phyloP scores from a whole-genome alignment of 305 asterid species.

The Fraxinus sp. region DNA sequence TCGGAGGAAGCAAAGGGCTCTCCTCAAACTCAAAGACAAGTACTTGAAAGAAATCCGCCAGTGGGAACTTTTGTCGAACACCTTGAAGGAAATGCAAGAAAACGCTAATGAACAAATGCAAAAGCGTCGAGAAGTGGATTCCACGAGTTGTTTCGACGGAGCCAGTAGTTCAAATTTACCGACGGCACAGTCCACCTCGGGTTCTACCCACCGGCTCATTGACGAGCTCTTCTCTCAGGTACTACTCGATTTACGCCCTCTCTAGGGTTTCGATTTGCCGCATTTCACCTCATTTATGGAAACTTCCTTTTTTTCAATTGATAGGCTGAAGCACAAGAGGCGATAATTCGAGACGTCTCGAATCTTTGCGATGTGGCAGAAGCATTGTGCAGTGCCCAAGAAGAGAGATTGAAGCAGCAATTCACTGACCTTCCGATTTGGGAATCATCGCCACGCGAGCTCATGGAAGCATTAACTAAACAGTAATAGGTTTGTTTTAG shows the following conservation, averaged over 20 bases:
- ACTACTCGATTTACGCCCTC: not conserved
- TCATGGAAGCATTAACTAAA: slow-evolving; percentile 55
- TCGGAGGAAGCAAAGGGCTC: slow-evolving; percentile 49
- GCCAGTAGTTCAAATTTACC: slow-evolving; percentile 29
- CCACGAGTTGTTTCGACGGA: slow-evolving; percentile 30
- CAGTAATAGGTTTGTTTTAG: slow-evolving; percentile 19
- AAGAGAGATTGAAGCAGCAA: slow-evolving; percentile 52
- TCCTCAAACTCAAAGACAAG: slow-evolving; percentile 51
- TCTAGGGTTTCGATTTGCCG: not conserved
- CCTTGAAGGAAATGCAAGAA: slow-evolving; percentile 46
- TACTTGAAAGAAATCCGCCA: slow-evolving; percentile 52
- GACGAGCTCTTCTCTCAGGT: slow-evolving; percentile 73
- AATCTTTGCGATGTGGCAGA: slow-evolving; percentile 65
- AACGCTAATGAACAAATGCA: slow-evolving; percentile 26
- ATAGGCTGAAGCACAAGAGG: slow-evolving; percentile 77
- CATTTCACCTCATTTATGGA: not conserved
- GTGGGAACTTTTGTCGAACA: slow-evolving; percentile 79
- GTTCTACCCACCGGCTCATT: slow-evolving; percentile 31
- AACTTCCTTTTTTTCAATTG: slow-evolving; percentile 14
- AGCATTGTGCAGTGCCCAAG: slow-evolving; percentile 54
- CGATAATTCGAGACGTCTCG: slow-evolving; percentile 42
- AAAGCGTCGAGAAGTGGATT: slow-evolving; percentile 27
- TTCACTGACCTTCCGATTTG: slow-evolving; percentile 67
- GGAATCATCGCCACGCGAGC: slow-evolving; percentile 59
- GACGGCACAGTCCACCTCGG: slow-evolving; percentile 20